Conservation (phyloP, 768 basidiomycete species). For the Sporobolomyces phaffii region DNA sequence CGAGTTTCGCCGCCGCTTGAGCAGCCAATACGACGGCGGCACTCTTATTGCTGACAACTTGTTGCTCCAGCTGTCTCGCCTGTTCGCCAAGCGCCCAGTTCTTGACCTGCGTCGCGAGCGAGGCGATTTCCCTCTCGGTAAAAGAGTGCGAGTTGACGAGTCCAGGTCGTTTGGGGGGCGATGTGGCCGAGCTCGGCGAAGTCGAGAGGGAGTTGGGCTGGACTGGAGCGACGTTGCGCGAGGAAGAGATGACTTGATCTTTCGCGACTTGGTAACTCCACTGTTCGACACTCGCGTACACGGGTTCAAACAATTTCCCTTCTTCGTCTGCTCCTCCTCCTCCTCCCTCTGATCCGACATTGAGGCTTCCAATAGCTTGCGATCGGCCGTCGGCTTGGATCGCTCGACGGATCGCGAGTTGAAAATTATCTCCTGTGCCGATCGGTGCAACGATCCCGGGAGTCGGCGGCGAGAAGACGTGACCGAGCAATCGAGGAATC, state of each 20-base stretch:
- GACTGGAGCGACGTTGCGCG: not conserved
- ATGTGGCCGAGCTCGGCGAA: not conserved
- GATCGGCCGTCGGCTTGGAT: too few species aligned
- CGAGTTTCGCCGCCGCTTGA: conserved; percentile 15
- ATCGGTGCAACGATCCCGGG: conserved; percentile 35
- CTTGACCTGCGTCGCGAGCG: conserved; percentile 34
- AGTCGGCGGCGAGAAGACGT: conserved; percentile 35
- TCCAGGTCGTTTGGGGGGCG: not conserved
- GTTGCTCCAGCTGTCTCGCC: conserved; percentile 28
- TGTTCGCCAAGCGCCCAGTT: conserved; percentile 32
- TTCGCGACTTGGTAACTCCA: conserved; percentile 24
- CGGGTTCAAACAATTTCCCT: conserved; percentile 12
- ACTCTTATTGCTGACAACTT: conserved; percentile 24
- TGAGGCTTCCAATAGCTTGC: too few species aligned
- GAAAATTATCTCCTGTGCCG: conserved; percentile 3
- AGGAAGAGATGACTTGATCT: conserved; percentile 7
- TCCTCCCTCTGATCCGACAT: not conserved
- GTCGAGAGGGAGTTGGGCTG: not conserved
- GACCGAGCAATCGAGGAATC: conserved; percentile 37
- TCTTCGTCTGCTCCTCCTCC: not conserved
- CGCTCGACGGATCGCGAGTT: conserved; percentile 3
- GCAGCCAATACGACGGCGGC: conserved; percentile 34
- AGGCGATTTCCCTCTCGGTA: conserved; percentile 18
- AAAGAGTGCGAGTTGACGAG: conserved; percentile 2
- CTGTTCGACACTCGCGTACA: conserved; percentile 32